phyloP scores from a whole-genome alignment of 1,284 basidiomycete species.

The Puccinia polysora region DNA sequence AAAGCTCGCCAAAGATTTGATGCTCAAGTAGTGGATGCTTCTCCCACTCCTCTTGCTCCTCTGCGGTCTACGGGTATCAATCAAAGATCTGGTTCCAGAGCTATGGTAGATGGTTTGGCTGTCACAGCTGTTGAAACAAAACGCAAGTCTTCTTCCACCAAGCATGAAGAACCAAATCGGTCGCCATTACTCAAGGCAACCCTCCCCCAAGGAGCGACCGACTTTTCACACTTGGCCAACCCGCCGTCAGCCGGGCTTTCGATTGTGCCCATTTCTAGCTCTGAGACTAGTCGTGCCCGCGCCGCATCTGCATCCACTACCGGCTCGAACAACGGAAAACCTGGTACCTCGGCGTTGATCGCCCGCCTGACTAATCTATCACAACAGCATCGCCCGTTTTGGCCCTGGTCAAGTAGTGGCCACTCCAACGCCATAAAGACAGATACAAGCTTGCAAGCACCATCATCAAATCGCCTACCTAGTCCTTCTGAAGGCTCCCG shows the following conservation, averaged over 20 bases:
- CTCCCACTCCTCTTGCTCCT: conserved; percentile 42
- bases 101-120: conserved; percentile 34
- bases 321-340: conserved; percentile 20
- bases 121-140: conserved; percentile 38
- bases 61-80: conserved; percentile 39
- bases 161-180: conserved; percentile 35
- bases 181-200: conserved; percentile 43
- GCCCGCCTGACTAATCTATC: conserved; percentile 35
- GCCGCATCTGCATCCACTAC: conserved; percentile 35
- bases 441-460: conserved; percentile 12
- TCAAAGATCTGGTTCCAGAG: conserved; percentile 44
- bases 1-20: conserved; percentile 35
- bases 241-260: conserved; percentile 38
- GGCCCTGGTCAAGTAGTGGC: conserved; percentile 35
- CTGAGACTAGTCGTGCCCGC: conserved; percentile 29
- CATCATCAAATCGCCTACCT: conserved; percentile 14
- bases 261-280: conserved; percentile 32
- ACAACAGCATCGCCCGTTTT: conserved; percentile 35
- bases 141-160: conserved; percentile 22
- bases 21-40: conserved; percentile 41
- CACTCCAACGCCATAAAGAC: conserved; percentile 3
- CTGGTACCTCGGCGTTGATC: conserved; percentile 30
- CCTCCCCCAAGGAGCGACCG: conserved; percentile 23
- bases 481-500: conserved; percentile 30
- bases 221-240: conserved; percentile 34